Evolutionary conservation across 2,329 filamentous ascomycete genomes (phyloP).

Genomic region (Aspergillus novoparasiticus): DNA sequence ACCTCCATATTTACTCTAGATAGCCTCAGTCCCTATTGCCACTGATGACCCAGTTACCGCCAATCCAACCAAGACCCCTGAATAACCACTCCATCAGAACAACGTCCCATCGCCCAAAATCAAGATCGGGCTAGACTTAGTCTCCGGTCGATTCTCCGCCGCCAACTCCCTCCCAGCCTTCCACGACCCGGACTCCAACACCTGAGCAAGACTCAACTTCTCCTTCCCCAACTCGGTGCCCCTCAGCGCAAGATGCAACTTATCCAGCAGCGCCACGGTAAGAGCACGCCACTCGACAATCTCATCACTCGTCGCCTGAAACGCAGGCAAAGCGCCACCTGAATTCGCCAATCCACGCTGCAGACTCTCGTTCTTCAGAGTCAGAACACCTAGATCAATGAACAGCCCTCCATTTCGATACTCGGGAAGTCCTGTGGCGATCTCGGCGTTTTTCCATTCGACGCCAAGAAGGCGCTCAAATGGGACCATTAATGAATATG

Average conservation of each 20-base stretch:
- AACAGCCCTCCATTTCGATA: constrained; percentile 73
- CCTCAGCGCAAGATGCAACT: constrained; percentile 54
- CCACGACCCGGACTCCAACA: constrained; percentile 59
- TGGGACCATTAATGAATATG: constrained; percentile 71
- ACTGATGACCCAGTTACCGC: not conserved
- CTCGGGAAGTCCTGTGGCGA: constrained; percentile 69
- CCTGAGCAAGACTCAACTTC: constrained; percentile 51
- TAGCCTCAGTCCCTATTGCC: not conserved
- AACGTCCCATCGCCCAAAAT: constrained; percentile 44
- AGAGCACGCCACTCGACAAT: constrained; percentile 68
- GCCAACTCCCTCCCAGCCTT: constrained; percentile 48
- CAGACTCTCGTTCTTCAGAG: constrained; percentile 51
- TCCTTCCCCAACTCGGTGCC: constrained; percentile 38
- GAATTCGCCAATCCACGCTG: constrained; percentile 51
- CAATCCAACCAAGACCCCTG: not conserved
- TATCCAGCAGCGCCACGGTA: constrained; percentile 63
- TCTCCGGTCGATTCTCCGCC: constrained; percentile 35
- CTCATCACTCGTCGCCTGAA: constrained; percentile 62
- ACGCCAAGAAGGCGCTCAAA: constrained; percentile 57
- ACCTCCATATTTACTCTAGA: not conserved
- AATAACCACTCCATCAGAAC: constrained; percentile 25
- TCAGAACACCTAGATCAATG: constrained; percentile 60
- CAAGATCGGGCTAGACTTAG: constrained; percentile 41
- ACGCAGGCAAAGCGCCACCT: constrained; percentile 46
- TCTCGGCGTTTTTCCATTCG: constrained; percentile 55